Base-by-base conservation (phyloP, 2,329 filamentous ascomycete genomes). In the Verticillium dahliae region DNA sequence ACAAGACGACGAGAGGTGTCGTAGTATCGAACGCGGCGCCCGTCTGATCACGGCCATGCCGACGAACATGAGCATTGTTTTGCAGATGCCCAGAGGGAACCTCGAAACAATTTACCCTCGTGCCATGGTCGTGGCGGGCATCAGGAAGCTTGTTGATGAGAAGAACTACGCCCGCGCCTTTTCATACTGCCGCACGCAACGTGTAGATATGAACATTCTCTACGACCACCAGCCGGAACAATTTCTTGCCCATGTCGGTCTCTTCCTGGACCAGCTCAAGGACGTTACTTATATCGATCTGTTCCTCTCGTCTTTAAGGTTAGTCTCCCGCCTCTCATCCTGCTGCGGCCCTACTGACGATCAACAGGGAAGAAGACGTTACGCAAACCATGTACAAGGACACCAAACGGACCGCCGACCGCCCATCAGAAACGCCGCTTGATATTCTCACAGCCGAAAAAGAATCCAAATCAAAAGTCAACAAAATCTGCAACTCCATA, bases 161-260 rank as follows among this genome's bases (percentile, higher is more conserved):
- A 90, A 90, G 72, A 86, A 95, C 68, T 99, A 97, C 70, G 85
- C 84, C 57, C 86, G 85, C 59, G 95, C 95, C 0, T 99, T 97
- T 72, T 80, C 90, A 27, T 89, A 92, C 65, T 98, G 95, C 72
- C 87, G 95, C 58, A 94, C 88, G 27, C 96, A 99, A 72, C 86
- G 96, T 67, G 95, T 99, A 1, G 95, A 99, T 70, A 93, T 98
- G 90, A 99, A 99, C 70, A 94, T 99, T 64, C 80, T 99, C 2
- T 94, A 96, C 70, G 95, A 99, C 70, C 91, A 98, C 75, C 87
- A 87, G n/a, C 92, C 94, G 0, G 82, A 87, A 41, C 90, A 96
- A 67, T 97, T 99, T 71, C 82, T 97, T 72, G 78, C 82, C 4
- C 90, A 88, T 66, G 84, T 97, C 11, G 80, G 82, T 0, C 74